Base-by-base conservation (phyloP, 1,139 yeast species). In the Saccharomyces pastorianus region DNA sequence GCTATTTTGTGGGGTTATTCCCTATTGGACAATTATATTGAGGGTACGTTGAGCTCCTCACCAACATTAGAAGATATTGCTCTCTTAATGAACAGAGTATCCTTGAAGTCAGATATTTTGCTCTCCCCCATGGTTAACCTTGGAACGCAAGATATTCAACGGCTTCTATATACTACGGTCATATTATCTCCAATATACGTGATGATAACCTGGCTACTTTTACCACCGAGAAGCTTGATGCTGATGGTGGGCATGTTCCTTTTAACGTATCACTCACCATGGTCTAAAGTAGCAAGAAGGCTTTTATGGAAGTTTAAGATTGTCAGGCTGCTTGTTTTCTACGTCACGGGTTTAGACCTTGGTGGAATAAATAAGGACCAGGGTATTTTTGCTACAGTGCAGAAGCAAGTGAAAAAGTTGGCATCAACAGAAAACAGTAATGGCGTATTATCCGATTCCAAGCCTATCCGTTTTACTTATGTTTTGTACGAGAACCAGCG, bases 401-500 rank as follows among this genome's bases (percentile, higher is more conserved):
- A 67, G 42, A 67, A 64, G 48, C 68, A 64, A 54, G 66, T 68
- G 20, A 61, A 59, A 50, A 65, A 61, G 49, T 51, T 66, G 46
- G 59, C 66, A 6, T 58, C 63, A 27, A 28, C 29, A 5, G 32
- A 26, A 46, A 28, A 28, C 6, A 51, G 54, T 1, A 58, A 52
- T 38, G 58, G 57, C 11, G 54, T 48, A 6, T 52, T 34, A 49
- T 41, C 29, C 8, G 31, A 26, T 17, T 26, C 26, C 14, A 84
- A 81, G 62, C 78, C 96, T 4, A 91, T 88, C 27, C 75, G 93
- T 57, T 93, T 91, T 69, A 89, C 98, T 5, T 93, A 90, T 70
- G 97, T 90, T 1, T 76, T 93, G n/a, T 90, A 85, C 71, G 99
- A 93, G 70, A 93, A 93, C 69, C 99, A 93, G 73, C 83, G 99